Base-by-base conservation (phyloP, 345 rosid species). In the Aethionema arabicum region DNA sequence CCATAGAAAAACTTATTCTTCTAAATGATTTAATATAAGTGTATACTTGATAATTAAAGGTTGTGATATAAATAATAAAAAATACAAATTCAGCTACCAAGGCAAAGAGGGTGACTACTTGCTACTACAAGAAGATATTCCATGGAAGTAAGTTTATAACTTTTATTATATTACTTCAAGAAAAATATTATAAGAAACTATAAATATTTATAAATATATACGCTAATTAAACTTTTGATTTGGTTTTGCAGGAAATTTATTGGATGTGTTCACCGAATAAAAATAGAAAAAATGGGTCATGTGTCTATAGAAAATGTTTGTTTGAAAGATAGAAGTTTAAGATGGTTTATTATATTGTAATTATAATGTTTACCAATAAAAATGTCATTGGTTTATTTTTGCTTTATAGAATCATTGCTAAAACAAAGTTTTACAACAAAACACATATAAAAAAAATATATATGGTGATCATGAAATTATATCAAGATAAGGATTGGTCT, bases 101-200 rank as follows among this genome's bases (percentile, higher is more conserved):
- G 80, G 84, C 68, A 77, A 75, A 70, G 78, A 78, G 15, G 95
- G 95, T 54, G 87, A 79, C 51, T 60, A 79, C 51, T 60, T 79
- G 88, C 66, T 85, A 56, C 59, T 72, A 43, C 84, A 75, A 31
- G 84, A 79, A 49, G 83, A 85, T 64, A 75, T 72, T 75, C 87
- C 91, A 63, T 87, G 95, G 95, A 78, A 56, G 91, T 87, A 77
- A 5, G 88, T 73, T 51, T 68, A 30, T n/a, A 48, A 41, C 31
- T 43, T 4, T 54, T 5, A 38, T 8, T 32, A 11, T 41, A 15
- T 11, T 62, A 12, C n/a, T 37, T 21, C 37, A 58, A 12, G 39
- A 44, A 13, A 8, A 32, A 1, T 29, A 58, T 8, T 35, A 35
- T 2, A 8, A 3, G 4, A 35, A 35, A 5, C 2, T 35, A 35